These are phyloP conservation scores for Micromonas commoda DNA, from an alignment of 139 green algal species.

Conservation along the genomic window DNA sequence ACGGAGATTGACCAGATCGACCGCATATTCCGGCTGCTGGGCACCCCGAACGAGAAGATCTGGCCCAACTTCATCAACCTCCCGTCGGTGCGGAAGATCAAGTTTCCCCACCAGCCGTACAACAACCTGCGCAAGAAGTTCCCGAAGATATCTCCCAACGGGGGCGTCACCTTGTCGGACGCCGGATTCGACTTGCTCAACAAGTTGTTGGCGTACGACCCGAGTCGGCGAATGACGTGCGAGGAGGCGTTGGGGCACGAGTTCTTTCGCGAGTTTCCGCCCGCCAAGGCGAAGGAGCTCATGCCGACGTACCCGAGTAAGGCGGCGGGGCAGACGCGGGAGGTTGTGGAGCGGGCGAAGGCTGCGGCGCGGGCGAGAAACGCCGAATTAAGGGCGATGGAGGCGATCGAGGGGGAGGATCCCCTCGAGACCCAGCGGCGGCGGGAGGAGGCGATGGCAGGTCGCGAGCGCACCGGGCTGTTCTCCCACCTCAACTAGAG, in stretches of 20 bases:
- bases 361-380: background rate
- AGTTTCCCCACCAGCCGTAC: constrained; percentile 34
- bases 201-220: constrained; percentile 50
- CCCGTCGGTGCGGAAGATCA: constrained; percentile 47
- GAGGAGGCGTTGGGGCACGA: constrained; percentile 48
- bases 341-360: background rate
- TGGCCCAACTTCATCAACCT: constrained; percentile 66
- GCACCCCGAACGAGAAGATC: constrained; percentile 63
- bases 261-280: constrained; percentile 41
- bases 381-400: background rate
- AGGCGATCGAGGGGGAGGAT: background rate
- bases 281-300: background rate
- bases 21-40: constrained; percentile 52
- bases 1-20: constrained; percentile 70
- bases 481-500: too few relatives aligned
- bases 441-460: background rate
- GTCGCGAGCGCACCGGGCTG: background rate
- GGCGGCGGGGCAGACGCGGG: background rate
- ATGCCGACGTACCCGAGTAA: constrained; percentile 25
- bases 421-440: background rate
- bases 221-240: constrained; percentile 43
- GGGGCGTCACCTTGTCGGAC: constrained; percentile 40
- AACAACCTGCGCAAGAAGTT: constrained; percentile 48
- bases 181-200: constrained; percentile 55
- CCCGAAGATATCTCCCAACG: constrained; percentile 30